Percentiles rank a stretch among this genome's conserved stretches.
phyloP scores from a whole-genome alignment of 2,329 filamentous ascomycete genomes.

The Aspergillus caelatus region DNA sequence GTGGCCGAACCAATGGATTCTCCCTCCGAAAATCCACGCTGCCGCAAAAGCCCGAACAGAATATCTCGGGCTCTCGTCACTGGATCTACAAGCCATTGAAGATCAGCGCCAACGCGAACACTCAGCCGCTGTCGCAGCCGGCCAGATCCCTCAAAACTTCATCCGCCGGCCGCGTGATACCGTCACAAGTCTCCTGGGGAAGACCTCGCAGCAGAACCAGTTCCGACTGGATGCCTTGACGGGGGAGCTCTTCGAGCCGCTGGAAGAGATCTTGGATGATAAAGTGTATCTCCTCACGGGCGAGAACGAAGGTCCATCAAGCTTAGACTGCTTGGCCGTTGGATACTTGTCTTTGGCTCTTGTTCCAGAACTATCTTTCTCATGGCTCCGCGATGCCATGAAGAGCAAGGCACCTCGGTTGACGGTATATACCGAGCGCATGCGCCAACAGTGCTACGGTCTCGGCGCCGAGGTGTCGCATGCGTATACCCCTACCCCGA shows the following conservation, averaged over 20 bases:
- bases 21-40: slow-evolving; percentile 73
- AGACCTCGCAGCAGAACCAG: slow-evolving; percentile 69
- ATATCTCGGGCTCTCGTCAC: slow-evolving; percentile 67
- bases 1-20: slow-evolving; percentile 85
- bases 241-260: slow-evolving; percentile 69
- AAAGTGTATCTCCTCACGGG: slow-evolving; percentile 59
- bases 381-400: slow-evolving; percentile 64
- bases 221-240: slow-evolving; percentile 78
- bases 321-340: slow-evolving; percentile 77
- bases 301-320: slow-evolving; percentile 54
- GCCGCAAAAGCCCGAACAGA: slow-evolving; percentile 71
- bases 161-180: slow-evolving; percentile 60
- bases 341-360: slow-evolving; percentile 79
- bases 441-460: slow-evolving; percentile 44
- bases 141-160: slow-evolving; percentile 52
- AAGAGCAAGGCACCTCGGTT: slow-evolving; percentile 51
- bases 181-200: slow-evolving; percentile 63
- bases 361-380: slow-evolving; percentile 61
- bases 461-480: slow-evolving; percentile 23
- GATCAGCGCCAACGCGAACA: slow-evolving; percentile 43
- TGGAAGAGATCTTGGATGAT: slow-evolving; percentile 64
- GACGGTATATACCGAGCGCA: slow-evolving; percentile 47
- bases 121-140: slow-evolving; percentile 41
- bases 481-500: slow-evolving; percentile 18
- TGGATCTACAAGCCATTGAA: slow-evolving; percentile 62